Evolutionary conservation across 2,329 filamentous ascomycete genomes (phyloP).

Genomic region (Colletotrichum orbiculare): DNA sequence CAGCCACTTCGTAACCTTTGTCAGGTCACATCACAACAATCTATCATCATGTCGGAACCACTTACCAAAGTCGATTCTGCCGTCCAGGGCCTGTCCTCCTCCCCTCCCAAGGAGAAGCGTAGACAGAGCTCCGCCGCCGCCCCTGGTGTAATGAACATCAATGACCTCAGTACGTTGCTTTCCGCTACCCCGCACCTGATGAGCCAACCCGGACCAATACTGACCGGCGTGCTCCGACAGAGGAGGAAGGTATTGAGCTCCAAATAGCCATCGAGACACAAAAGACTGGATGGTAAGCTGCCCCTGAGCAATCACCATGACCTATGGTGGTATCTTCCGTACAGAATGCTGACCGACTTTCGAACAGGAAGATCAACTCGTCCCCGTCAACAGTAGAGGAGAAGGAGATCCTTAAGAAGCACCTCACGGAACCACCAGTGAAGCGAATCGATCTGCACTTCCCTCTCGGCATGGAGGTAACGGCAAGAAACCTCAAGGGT

Average conservation of each 20-base stretch:
- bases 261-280: constrained; percentile 85
- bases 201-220: background rate
- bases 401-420: constrained; percentile 83
- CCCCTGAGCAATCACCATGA: background rate
- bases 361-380: constrained; percentile 89
- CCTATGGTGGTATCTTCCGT: too few relatives aligned
- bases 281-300: constrained; percentile 83
- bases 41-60: constrained; percentile 59
- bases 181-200: constrained; percentile 15
- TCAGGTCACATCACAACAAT: constrained; percentile 22
- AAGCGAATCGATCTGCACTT: constrained; percentile 96
- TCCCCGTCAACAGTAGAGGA: constrained; percentile 84
- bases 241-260: constrained; percentile 78
- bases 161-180: constrained; percentile 79
- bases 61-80: constrained; percentile 93
- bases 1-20: constrained; percentile 14
- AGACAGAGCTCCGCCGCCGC: constrained; percentile 78
- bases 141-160: constrained; percentile 82
- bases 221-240: constrained; percentile 56
- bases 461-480: constrained; percentile 87
- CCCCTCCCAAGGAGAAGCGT: constrained; percentile 75
- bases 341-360: background rate
- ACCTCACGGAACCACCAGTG: constrained; percentile 82
- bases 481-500: constrained; percentile 90
- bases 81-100: constrained; percentile 80